Conservation (phyloP, 179 eudicot species). For the Drosera spatulata region DNA sequence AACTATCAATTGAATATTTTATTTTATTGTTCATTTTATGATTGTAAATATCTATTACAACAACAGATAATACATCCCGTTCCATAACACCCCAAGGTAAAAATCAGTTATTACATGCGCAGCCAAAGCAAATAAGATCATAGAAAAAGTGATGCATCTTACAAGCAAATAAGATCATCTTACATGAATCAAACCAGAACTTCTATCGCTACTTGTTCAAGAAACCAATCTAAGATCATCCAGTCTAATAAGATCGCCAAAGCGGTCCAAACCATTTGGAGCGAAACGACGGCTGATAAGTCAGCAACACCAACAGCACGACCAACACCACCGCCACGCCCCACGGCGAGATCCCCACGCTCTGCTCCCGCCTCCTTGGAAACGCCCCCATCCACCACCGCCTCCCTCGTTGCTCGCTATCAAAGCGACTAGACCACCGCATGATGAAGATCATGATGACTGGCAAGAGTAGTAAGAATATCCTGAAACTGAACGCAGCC, state of each 20-base stretch:
- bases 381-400: slow-evolving; percentile 2
- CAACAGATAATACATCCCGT: no score
- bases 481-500: slow-evolving; percentile 14
- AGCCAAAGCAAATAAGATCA: no score
- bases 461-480: slow-evolving; percentile 22
- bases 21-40: no score
- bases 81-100: no score
- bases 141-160: no score
- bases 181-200: no score
- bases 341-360: slow-evolving; percentile 27
- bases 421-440: slow-evolving; percentile 12
- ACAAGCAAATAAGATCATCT: no score
- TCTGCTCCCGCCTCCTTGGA: slow-evolving; percentile 1
- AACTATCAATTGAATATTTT: no score
- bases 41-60: no score
- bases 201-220: no score
- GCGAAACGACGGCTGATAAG: slow-evolving; percentile 14
- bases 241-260: slow-evolving; percentile 3
- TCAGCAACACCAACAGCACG: slow-evolving; percentile 14
- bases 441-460: slow-evolving; percentile 17
- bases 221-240: no score
- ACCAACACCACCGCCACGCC: slow-evolving; percentile 13
- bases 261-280: slow-evolving; percentile 20
- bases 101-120: no score
- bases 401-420: slow-evolving; percentile 18